Evolutionary conservation across 108 stramenopile species (phyloP), one percentile per base, ranked within the genome.

Genomic region (Cyclotella distinguenda): DNA sequence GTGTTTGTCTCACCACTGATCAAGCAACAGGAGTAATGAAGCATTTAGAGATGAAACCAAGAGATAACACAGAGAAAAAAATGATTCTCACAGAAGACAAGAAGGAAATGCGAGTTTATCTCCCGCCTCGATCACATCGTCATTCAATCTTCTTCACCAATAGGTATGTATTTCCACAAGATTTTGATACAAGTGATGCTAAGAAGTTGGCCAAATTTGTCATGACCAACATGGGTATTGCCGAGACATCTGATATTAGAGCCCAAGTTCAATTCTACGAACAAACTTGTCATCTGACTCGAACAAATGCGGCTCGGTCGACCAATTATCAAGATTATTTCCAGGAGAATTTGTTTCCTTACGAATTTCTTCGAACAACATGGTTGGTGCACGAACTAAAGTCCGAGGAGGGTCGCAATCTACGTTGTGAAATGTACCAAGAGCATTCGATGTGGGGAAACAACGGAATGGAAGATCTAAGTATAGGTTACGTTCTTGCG

Each of bases 351-450:
- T 49, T 54, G 12, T 84, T 82, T 52, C 80, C 80, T n/a, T 82
- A 67, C 35, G 64, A 70, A 23, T 84, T 78, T 57, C 28, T 84
- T 12, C 50, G 68, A 18, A 53, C 77, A 0, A 55, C 60, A 19
- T 70, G 84, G 60, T 33, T 90, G 59, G 59, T 90, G 28, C 85
- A 90, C 39, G 76, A 84, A 50, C 76, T 73, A 36, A 67, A 66
- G 39, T 56, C 55, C 35, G 67, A 57, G 47, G 79, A 57, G 42
- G 82, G 64, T 21, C 77, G 55, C 13, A 53, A 68, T 39, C 83
- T 84, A 19, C 86, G 86, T 19, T 90, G 89, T 44, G 82, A 85
- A 74, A 85, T 87, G 85, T 87, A 84, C 46, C 83, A 90, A 56
- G 89, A 90, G 54, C 85, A 88, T 42, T 31, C 80, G 9, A 63